These are phyloP conservation scores for Dioscorea zingiberensis DNA, from an alignment of 106 monocot species.

Conservation along the genomic window DNA sequence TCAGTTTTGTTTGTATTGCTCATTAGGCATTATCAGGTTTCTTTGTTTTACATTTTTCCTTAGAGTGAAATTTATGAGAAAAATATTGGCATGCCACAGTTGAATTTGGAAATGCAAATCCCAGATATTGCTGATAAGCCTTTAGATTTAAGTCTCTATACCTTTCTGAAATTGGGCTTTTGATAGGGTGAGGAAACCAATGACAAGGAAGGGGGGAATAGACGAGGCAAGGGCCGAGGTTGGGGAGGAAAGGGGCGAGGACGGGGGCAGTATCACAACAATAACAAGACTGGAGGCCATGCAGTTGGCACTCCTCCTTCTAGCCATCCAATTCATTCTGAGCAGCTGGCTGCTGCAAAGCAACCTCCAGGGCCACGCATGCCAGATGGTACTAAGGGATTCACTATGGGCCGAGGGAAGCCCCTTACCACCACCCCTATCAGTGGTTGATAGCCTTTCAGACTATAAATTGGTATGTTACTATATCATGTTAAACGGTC, in stretches of 20 bases:
- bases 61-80: too few relatives aligned
- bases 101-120: too few relatives aligned
- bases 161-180: neutral
- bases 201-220: conserved; percentile 37
- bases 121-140: too few relatives aligned
- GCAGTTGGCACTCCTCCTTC: conserved; percentile 40
- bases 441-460: conserved; percentile 3
- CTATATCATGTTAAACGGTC: too few relatives aligned
- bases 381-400: conserved; percentile 80
- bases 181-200: conserved; percentile 44
- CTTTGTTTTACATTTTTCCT: neutral
- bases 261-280: conserved; percentile 41
- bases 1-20: too few relatives aligned
- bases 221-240: conserved; percentile 42
- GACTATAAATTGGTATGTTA: neutral
- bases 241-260: conserved; percentile 47
- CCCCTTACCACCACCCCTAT: neutral
- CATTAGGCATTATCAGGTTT: too few relatives aligned
- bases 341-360: conserved; percentile 28
- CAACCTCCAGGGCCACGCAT: conserved; percentile 74
- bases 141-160: neutral
- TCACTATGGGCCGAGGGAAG: conserved; percentile 70
- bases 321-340: conserved; percentile 12
- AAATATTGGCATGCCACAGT: too few relatives aligned
- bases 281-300: conserved; percentile 17